Base-by-base conservation (phyloP, 345 rosid species). In the Eucalyptus tenuipes region DNA sequence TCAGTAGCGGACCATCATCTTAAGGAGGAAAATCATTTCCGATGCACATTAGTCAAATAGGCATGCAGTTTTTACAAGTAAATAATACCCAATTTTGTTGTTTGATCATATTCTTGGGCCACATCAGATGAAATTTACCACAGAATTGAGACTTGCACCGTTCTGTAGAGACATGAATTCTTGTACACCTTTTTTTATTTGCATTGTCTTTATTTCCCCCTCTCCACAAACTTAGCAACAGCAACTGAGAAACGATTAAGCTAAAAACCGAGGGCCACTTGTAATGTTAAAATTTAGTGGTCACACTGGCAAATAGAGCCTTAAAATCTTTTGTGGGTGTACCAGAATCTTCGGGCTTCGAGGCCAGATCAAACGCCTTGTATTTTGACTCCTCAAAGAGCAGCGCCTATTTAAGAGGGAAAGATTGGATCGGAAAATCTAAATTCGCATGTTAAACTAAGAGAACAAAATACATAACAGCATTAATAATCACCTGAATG, bases 351-450 rank as follows among this genome's bases (percentile, higher is more conserved):
- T 96, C 99, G 0, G 97, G 99, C 90, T 98, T 95, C 10, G 99
- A 98, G 88, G 99, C 98, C 61, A 97, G 86, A 93, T 98, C 99
- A 87, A 98, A 91, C 47, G 99, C 99, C 96, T 96, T 98, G 79
- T 85, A 94, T 90, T 96, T 95, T 22, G 98, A 91, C 88, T 97
- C 99, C 91, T 96, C 99, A 10, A 85, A 91, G 90, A 92, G 94
- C 79, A 97, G 91, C 10, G 98, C 99, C 99, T 97, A 94, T 88
- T 10, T 48, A 42, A 90, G 45, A 87, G 59, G 20, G 84, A 40
- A 40, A 75, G 47, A 40, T 10, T 37, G 47, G 47, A 20, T 40
- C 40, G 84, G 47, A 75, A n/a, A 75, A 75, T 75, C 24, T 75
- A 75, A 75, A 22, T 40, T 75, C 15, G 3, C 84, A 22, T 40